These are phyloP conservation scores for Immersiporthe knoxdaviesiana DNA, from an alignment of 2,329 filamentous ascomycete genomes.

Conservation along the genomic window DNA sequence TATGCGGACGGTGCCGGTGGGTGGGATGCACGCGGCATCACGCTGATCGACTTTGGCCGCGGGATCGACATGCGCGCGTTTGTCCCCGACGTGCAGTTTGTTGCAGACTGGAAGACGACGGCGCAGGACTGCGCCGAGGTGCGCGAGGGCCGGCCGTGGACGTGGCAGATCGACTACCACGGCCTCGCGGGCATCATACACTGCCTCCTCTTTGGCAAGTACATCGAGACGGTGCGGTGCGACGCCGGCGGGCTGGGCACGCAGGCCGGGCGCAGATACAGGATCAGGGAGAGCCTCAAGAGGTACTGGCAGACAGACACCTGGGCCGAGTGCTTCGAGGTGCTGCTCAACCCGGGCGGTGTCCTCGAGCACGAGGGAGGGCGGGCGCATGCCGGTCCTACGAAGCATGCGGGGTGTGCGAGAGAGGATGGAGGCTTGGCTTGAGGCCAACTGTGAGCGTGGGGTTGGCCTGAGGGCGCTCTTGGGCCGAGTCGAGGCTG, in stretches of 20 bases:
- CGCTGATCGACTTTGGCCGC: constrained; percentile 92
- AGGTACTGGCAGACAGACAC: constrained; percentile 96
- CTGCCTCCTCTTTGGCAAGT: constrained; percentile 88
- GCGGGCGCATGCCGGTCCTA: constrained; percentile 70
- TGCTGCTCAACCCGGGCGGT: constrained; percentile 80
- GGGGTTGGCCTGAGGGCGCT: constrained; percentile 74
- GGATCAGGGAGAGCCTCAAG: constrained; percentile 82
- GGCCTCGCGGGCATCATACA: constrained; percentile 89
- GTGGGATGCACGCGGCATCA: constrained; percentile 79
- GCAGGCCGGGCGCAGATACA: constrained; percentile 68
- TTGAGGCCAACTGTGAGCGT: constrained; percentile 80
- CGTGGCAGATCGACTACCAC: constrained; percentile 96
- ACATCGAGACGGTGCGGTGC: constrained; percentile 77
- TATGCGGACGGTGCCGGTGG: constrained; percentile 72
- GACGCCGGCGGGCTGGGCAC: constrained; percentile 59
- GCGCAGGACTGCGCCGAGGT: constrained; percentile 93
- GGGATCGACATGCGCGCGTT: constrained; percentile 93
- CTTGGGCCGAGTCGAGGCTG: constrained; percentile 65
- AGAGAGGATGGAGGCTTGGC: constrained; percentile 81
- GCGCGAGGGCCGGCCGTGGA: constrained; percentile 92
- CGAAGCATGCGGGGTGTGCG: constrained; percentile 70
- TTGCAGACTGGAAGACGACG: constrained; percentile 92
- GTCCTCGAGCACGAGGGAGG: constrained; percentile 64
- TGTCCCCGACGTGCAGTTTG: constrained; percentile 75
- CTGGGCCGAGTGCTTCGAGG: constrained; percentile 80